Percentiles rank a stretch among this genome's conserved stretches.
Conservation (phyloP, 257 asterid genomes). For the Plantago major region DNA sequence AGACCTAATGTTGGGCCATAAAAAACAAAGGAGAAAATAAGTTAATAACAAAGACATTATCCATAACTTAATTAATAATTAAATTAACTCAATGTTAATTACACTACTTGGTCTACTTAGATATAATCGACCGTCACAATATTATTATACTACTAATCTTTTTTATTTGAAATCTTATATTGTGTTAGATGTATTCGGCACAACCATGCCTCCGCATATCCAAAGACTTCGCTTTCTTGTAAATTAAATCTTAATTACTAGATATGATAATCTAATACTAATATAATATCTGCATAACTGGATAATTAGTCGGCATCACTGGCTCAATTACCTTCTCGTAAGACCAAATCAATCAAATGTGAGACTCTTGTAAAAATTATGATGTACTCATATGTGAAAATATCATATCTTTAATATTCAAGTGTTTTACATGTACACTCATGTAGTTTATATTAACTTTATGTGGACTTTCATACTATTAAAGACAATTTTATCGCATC, state of each 20-base stretch:
- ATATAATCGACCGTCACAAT: conserved; percentile 15
- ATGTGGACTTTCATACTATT: no score
- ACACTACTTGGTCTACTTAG: conserved; percentile 15
- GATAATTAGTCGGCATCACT: not conserved
- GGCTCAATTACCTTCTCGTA: no score
- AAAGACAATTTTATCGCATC: no score
- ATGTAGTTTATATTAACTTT: no score
- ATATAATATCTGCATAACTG: not conserved
- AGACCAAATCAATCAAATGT: no score
- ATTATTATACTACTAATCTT: not conserved
- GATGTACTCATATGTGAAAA: no score
- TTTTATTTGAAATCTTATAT: no score
- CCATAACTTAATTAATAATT: not conserved
- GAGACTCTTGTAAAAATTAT: no score
- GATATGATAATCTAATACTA: not conserved
- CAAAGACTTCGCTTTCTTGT: not conserved
- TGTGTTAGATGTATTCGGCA: not conserved
- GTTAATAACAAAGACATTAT: conserved; percentile 9
- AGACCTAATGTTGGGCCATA: no score
- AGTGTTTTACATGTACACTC: no score
- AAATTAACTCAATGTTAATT: not conserved
- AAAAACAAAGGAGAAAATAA: not conserved
- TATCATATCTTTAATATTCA: no score
- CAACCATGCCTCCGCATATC: conserved; percentile 18
- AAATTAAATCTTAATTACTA: not conserved